Evolutionary conservation across 23 red algal species (phyloP), one percentile per base, ranked within the genome.

Genomic region (Gracilaria gracilis): DNA sequence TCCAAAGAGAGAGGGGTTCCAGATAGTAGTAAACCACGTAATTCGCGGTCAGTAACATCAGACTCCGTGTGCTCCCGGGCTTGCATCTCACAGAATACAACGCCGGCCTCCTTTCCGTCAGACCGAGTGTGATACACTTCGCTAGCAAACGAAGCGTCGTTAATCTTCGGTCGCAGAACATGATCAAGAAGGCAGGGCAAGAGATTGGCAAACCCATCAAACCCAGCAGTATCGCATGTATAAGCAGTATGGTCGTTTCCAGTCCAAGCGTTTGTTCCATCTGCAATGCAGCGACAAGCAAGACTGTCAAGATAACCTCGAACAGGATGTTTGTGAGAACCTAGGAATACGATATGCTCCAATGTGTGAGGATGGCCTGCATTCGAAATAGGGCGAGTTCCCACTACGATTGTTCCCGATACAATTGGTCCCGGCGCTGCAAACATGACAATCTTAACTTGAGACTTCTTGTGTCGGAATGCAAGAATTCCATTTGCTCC

Each of bases 261-360:
- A 16, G 97, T 99, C 94, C 93, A 99, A 21, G 97, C 97, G 58
- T 99, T 99, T 70, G 97, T 99, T 44, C 97, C 97, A 58, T 93
- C 67, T 13, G 85, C 70, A 21, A 96, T 69, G 67, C 90, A 95
- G 9, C 94, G 92, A 61, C 84, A 91, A 2, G 97, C 97, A 16
- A 99, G 82, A 38, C 79, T 88, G 67, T 99, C 97, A 28, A 99
- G 83, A 80, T 94, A 91, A 20, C 97, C 97, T 51, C 94, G 79
- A 27, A 77, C 57, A 19, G 94, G 97, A 79, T 96, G 80, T 14
- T 83, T 84, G 25, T 96, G 87, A 21, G 91, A 95, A 24, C 97
- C 97, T 42, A 99, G 70, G 76, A 99, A 99, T 21, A 99, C 80
- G 27, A 99, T 91, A 85, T 99, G 97, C 84, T 99, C 97, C 59